Percentiles rank a stretch among this genome's conserved stretches.
Conservation (phyloP, 2,329 filamentous ascomycete genomes). For the Talaromyces sp. region DNA sequence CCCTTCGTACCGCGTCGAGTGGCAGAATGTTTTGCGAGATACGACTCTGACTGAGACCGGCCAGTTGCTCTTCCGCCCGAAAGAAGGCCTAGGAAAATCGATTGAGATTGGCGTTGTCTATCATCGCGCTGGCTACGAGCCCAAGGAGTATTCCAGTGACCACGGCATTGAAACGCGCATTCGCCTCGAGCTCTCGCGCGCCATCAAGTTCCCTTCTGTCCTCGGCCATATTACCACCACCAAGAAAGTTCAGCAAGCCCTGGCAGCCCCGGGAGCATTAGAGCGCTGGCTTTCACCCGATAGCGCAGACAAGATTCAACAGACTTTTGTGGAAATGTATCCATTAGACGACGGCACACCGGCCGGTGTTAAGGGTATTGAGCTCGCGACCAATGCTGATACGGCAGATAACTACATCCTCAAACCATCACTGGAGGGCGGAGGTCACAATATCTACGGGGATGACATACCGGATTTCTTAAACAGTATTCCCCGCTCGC, state of each 20-base stretch:
- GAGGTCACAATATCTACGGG: constrained; percentile 39
- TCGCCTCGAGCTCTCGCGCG: constrained; percentile 31
- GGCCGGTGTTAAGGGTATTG: constrained; percentile 20
- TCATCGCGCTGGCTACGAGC: constrained; percentile 39
- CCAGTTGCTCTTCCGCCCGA: constrained; percentile 33
- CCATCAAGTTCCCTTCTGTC: constrained; percentile 42
- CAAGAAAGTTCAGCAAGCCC: constrained; percentile 40
- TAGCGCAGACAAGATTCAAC: constrained; percentile 20
- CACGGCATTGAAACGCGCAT: constrained; percentile 17
- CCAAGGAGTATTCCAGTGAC: constrained; percentile 32
- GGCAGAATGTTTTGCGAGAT: constrained; percentile 23
- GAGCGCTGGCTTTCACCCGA: constrained; percentile 27
- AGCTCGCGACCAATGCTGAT: constrained; percentile 18
- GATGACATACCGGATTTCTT: constrained; percentile 32
- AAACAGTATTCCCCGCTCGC: constrained; percentile 2
- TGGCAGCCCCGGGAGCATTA: constrained; percentile 26
- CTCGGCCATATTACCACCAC: constrained; percentile 37
- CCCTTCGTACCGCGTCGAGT: constrained; percentile 32
- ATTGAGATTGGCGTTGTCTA: constrained; percentile 40
- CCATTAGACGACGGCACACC: constrained; percentile 26
- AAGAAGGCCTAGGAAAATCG: constrained; percentile 9
- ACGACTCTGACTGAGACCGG: constrained; percentile 23
- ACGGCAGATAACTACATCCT: constrained; percentile 28
- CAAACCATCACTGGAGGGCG: constrained; percentile 39
- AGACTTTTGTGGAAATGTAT: constrained; percentile 34